Conservation (phyloP, 306 rosid genomes). For the Alnus glutinosa region DNA sequence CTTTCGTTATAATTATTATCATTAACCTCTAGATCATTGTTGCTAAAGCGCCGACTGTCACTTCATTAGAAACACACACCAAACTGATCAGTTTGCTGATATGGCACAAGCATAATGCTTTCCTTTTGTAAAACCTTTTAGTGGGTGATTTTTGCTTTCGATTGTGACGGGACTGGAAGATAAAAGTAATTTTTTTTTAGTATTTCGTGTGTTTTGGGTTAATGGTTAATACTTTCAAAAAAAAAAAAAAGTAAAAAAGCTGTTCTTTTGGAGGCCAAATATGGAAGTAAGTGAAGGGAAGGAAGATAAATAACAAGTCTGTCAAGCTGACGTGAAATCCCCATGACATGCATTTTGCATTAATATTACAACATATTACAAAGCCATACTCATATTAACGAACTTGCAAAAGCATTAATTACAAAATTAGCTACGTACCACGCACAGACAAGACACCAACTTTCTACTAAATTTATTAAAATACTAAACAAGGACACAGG, state of each 20-base stretch:
- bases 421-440: background rate
- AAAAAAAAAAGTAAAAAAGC: too few species aligned
- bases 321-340: background rate
- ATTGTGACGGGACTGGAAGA: background rate
- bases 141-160: background rate
- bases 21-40: background rate
- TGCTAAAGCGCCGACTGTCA: conserved; percentile 3
- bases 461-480: background rate
- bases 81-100: background rate
- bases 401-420: background rate
- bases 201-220: too few species aligned
- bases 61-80: conserved; percentile 22
- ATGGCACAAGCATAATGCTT: background rate
- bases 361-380: background rate
- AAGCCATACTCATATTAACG: conserved; percentile 4
- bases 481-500: background rate
- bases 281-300: background rate
- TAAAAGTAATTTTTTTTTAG: background rate
- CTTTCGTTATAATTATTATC: background rate
- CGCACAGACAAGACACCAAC: conserved; percentile 6
- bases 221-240: too few species aligned
- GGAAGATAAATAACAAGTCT: background rate
- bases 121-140: background rate
- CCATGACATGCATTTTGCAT: conserved; percentile 10
- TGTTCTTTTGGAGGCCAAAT: too few species aligned